A percentile compares a stretch with the other conserved stretches of the same genome.
Conservation (phyloP, 257 asterid genomes). For the Solanum habrochaites region DNA sequence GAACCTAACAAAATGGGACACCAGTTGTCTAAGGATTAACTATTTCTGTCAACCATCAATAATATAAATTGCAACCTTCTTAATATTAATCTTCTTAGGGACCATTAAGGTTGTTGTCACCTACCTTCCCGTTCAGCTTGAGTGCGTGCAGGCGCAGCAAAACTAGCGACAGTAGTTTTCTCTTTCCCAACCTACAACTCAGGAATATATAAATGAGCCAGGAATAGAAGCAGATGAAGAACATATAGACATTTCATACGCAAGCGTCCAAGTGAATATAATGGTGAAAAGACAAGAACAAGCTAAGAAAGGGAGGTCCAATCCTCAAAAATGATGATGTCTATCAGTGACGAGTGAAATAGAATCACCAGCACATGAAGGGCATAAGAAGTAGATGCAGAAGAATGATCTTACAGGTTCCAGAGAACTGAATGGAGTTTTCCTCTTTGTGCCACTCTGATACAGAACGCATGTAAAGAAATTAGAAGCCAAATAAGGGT, state of each 20-base stretch:
- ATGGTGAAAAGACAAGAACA: background rate
- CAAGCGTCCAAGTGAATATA: background rate
- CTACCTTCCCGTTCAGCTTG: slow-evolving; percentile 8
- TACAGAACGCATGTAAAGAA: background rate
- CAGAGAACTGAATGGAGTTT: background rate
- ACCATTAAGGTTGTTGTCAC: slow-evolving; percentile 1
- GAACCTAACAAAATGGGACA: background rate
- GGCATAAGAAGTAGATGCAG: background rate
- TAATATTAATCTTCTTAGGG: background rate
- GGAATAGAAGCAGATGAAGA: background rate
- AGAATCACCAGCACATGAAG: background rate
- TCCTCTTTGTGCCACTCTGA: background rate
- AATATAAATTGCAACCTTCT: background rate
- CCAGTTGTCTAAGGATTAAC: background rate
- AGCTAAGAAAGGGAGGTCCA: background rate
- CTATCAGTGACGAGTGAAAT: background rate
- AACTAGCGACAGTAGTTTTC: background rate
- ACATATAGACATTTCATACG: background rate
- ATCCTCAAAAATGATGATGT: background rate
- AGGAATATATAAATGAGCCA: background rate
- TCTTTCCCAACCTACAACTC: background rate
- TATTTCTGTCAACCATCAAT: background rate
- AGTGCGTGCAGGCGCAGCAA: background rate
- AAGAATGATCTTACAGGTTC: background rate
- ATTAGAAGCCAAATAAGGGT: background rate